Conservation (phyloP, 1,284 basidiomycete genomes). For the Ceratobasidium sp. region DNA sequence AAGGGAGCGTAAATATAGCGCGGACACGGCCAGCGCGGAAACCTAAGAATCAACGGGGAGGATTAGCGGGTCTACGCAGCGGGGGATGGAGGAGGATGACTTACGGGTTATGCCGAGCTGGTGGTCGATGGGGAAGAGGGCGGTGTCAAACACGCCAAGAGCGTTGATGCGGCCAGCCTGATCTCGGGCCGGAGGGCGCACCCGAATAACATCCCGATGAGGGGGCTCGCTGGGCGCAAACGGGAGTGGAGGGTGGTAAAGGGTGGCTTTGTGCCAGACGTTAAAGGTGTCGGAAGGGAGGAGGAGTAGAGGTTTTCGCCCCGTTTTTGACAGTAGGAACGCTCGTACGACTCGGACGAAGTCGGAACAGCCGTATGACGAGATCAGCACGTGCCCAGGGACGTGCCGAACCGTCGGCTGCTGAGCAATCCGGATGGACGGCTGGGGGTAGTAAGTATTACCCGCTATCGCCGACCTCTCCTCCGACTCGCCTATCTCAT, state of each 20-base stretch:
- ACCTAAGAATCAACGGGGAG: background rate
- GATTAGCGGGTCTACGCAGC: too few relatives aligned
- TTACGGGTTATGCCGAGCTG: background rate
- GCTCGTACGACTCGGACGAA: too few relatives aligned
- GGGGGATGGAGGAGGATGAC: too few relatives aligned
- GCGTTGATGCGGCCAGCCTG: background rate
- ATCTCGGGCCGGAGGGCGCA: background rate
- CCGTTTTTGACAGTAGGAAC: too few relatives aligned
- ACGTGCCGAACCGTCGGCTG: conserved; percentile 2
- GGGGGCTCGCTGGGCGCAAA: conserved; percentile 1
- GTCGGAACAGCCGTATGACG: conserved; percentile 25
- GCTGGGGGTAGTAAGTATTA: background rate
- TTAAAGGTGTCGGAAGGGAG: conserved; percentile 31
- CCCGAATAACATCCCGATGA: conserved; percentile 24
- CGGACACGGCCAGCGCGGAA: conserved; percentile 27
- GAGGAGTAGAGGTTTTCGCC: background rate
- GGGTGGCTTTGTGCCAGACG: conserved; percentile 31
- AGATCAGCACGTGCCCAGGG: background rate
- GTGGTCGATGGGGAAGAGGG: conserved; percentile 11
- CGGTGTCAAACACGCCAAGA: conserved; percentile 20
- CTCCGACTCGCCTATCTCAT: background rate
- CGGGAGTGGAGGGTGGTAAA: conserved; percentile 16
- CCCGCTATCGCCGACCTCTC: background rate
- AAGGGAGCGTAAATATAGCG: conserved; percentile 27
- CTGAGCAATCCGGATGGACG: conserved; percentile 3